These are phyloP conservation scores for Exophiala sp. DNA, from an alignment of 2,329 filamentous ascomycete species.

Conservation along the genomic window DNA sequence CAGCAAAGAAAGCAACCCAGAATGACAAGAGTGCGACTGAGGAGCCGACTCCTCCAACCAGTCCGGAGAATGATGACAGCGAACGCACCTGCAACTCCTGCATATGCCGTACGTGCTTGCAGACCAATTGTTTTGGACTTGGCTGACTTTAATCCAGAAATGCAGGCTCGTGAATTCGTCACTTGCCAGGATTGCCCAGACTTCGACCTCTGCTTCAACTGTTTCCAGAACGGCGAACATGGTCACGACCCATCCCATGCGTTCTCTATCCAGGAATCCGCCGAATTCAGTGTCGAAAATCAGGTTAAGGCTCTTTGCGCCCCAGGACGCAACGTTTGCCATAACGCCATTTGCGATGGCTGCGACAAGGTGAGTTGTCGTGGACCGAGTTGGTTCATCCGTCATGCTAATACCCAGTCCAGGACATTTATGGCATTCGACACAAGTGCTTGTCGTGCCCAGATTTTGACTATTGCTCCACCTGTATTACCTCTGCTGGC, in stretches of 20 bases:
- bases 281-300: constrained; percentile 59
- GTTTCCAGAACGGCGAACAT: constrained; percentile 72
- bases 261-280: constrained; percentile 64
- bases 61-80: constrained; percentile 17
- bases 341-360: constrained; percentile 90
- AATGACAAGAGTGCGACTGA: constrained; percentile 16
- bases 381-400: neutral
- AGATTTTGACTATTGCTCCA: constrained; percentile 91
- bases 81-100: constrained; percentile 62
- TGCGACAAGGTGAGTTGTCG: constrained; percentile 64
- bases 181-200: constrained; percentile 83
- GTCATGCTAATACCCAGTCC: constrained; percentile 8
- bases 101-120: constrained; percentile 51
- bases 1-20: constrained; percentile 53
- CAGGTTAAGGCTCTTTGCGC: constrained; percentile 65
- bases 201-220: constrained; percentile 84
- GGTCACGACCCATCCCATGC: constrained; percentile 87
- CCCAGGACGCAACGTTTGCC: constrained; percentile 74
- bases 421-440: constrained; percentile 79
- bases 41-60: constrained; percentile 16
- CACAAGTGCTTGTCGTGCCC: constrained; percentile 97
- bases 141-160: constrained; percentile 48
- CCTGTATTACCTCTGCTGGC: constrained; percentile 65
- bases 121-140: neutral
- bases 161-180: constrained; percentile 75